Evolutionary conservation across 2,329 filamentous ascomycete species (phyloP).

Genomic region (Venturia aucupariae): DNA sequence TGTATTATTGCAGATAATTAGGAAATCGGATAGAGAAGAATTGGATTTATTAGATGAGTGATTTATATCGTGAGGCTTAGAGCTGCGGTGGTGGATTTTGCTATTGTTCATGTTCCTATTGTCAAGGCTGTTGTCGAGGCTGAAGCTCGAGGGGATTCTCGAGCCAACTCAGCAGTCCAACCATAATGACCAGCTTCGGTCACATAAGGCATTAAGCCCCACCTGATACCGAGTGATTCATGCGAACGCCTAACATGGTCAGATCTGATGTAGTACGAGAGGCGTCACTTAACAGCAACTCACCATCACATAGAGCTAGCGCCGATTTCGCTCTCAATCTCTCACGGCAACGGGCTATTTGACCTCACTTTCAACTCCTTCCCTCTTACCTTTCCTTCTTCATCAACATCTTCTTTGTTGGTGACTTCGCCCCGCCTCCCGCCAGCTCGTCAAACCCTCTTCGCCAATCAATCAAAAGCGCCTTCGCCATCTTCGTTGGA

Average conservation of each 20-base stretch:
- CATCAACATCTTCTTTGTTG: neutral
- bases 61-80: neutral
- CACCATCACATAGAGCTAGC: neutral
- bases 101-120: neutral
- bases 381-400: neutral
- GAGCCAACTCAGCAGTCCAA: neutral
- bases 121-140: neutral
- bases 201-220: neutral
- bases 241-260: neutral
- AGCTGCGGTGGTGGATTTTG: neutral
- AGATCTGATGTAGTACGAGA: slow-evolving; percentile 2
- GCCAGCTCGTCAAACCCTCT: neutral
- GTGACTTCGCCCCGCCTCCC: neutral
- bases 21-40: neutral
- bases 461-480: neutral
- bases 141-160: neutral
- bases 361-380: neutral
- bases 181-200: neutral
- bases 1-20: neutral
- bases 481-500: neutral
- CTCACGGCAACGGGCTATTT: neutral
- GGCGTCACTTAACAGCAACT: neutral
- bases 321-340: neutral
- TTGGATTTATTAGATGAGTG: neutral
- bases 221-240: neutral